Percentiles rank a stretch among this genome's conserved stretches.
Conservation (phyloP, 176 grass and related monocot species). For the Eleusine coracana region DNA sequence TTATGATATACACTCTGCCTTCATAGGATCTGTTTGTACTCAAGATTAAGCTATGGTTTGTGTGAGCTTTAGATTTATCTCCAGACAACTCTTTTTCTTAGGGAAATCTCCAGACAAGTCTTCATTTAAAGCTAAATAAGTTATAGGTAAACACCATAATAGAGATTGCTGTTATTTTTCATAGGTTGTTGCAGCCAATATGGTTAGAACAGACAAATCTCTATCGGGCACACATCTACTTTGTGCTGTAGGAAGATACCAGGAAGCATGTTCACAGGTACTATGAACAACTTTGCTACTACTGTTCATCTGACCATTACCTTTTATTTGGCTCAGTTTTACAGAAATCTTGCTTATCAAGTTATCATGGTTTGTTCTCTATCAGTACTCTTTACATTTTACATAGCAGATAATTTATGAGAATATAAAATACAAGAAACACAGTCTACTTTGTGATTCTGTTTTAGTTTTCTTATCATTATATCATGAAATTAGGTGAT, state of each 20-base stretch:
- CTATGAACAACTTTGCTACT: conserved; percentile 1
- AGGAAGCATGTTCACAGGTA: conserved; percentile 99
- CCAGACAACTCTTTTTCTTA: no score
- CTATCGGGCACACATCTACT: conserved; percentile 96
- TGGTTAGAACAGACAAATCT: conserved; percentile 97
- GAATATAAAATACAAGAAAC: neutral
- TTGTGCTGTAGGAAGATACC: conserved; percentile 97
- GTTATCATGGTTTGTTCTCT: neutral
- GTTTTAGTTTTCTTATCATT: conserved; percentile 2
- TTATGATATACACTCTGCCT: conserved; percentile 16
- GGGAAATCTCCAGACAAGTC: neutral
- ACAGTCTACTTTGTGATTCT: neutral
- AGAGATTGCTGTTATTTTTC: conserved; percentile 37
- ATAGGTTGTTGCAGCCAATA: conserved; percentile 99
- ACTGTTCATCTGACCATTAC: neutral
- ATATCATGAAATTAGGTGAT: neutral
- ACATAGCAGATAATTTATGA: neutral
- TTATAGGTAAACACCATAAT: neutral
- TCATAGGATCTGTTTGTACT: conserved; percentile 18
- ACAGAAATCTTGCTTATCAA: neutral
- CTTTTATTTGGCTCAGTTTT: neutral
- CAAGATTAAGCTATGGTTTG: neutral
- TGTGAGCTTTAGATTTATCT: conserved; percentile 19
- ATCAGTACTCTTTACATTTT: neutral
- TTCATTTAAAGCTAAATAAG: neutral